Percentiles rank a stretch among this genome's conserved stretches.
phyloP scores from a whole-genome alignment of 148 eudicot species.

The Simmondsia chinensis region DNA sequence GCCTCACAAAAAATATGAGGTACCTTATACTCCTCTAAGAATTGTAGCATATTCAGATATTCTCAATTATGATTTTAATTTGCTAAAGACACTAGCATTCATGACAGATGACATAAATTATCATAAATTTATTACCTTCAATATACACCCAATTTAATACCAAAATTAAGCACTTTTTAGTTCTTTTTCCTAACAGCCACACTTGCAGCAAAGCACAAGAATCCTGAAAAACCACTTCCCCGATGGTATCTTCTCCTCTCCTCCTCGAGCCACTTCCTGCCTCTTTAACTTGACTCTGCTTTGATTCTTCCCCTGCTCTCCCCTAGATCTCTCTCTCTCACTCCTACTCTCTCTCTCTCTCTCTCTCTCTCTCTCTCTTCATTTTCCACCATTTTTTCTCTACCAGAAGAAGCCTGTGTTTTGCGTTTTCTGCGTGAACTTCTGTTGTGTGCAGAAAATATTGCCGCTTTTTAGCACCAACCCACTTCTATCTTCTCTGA shows the following conservation, averaged over 20 bases:
- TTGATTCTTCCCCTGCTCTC: constrained; percentile 12
- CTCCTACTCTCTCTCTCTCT: background rate
- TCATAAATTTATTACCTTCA: too few species aligned
- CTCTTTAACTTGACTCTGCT: constrained; percentile 5
- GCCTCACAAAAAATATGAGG: too few species aligned
- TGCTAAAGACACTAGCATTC: too few species aligned
- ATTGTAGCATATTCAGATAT: too few species aligned
- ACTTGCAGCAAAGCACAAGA: constrained; percentile 8
- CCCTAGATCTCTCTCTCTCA: constrained; percentile 7
- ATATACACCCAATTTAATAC: too few species aligned
- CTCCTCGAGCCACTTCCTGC: constrained; percentile 70
- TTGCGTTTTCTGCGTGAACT: background rate
- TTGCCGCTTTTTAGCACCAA: background rate
- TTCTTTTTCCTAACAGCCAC: too few species aligned
- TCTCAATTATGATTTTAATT: too few species aligned
- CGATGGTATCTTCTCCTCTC: constrained; percentile 6
- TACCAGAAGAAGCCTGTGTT: background rate
- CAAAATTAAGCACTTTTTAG: too few species aligned
- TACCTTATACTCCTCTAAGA: too few species aligned
- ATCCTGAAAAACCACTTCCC: too few species aligned
- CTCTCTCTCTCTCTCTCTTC: constrained; percentile 2
- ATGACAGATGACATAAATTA: too few species aligned
- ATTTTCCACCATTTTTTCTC: background rate
- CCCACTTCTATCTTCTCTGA: constrained; percentile 2
- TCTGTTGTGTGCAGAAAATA: background rate